Evolutionary conservation across 2,329 filamentous ascomycete species (phyloP), one percentile per base, ranked within the genome.

Genomic region (Fusarium sp.): DNA sequence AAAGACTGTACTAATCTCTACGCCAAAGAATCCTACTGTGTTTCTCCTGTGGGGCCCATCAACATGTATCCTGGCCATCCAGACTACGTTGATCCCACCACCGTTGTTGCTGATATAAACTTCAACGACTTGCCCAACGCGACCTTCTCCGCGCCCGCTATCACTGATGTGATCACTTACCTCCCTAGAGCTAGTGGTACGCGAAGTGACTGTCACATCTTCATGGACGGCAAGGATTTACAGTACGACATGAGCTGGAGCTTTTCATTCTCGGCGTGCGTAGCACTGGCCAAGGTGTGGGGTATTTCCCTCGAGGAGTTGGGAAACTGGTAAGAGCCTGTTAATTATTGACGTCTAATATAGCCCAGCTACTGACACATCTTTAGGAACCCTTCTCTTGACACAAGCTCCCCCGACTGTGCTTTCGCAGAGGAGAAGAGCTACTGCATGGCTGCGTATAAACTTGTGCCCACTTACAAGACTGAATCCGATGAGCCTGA

Each of bases 1-100:
- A 22, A 47, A 2, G 79, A 82, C 60, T 84, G 81, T 69, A 82
- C 80, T 13, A 84, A 84, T 58, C 71, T 84, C 13, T 79, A 63
- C 7, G 77, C 76, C 1, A 60, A 76, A 0, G 74, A 78, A 29
- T 73, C 66, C 40, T 84, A 84, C 71, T 84, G 82, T 68, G 74
- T 84, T 33, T 14, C 45, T 14, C 61, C 47, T 10, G n/a, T 63
- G 3, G 61, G 11, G 62, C 76, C 56, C 35, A 81, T 68, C 14
- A 66, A 58, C 14, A 25, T 33, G 7, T 71, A 68, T 36, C 56
- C 61, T 38, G 61, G 54, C 9, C 42, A 67, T 36, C 63, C n/a
- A 45, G 64, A 50, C 56, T 66, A 69, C n/a, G n/a, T 63, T 52
- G 18, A 29, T 14, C 56, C 50, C 5, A 50, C 6, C 4, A 36